Percentiles rank a stretch among this genome's conserved stretches.
These are phyloP conservation scores for Rhodomyrtus tomentosa DNA, from an alignment of 345 rosid species.

Conservation along the genomic window DNA sequence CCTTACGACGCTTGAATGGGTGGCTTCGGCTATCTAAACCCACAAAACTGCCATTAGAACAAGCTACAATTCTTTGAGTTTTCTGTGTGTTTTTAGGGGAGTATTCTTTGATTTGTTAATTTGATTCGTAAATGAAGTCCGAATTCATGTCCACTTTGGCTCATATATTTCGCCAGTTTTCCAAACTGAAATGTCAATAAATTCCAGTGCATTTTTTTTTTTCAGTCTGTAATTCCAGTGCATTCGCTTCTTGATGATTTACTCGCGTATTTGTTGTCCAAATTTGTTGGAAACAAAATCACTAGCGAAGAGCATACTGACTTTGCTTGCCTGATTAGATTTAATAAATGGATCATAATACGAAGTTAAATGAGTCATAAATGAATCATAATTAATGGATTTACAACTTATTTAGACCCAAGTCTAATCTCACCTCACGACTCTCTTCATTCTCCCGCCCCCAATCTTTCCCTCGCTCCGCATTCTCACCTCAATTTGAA, in stretches of 20 bases:
- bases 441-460: too few relatives aligned
- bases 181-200: not conserved
- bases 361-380: too few relatives aligned
- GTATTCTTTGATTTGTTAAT: not conserved
- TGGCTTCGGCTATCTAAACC: not conserved
- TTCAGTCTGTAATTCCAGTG: not conserved
- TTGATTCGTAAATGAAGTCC: not conserved
- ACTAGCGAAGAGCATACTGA: not conserved
- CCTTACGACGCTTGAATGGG: constrained; percentile 34
- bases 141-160: not conserved
- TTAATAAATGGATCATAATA: too few relatives aligned
- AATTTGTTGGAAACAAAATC: not conserved
- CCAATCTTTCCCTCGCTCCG: not conserved
- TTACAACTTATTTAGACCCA: too few relatives aligned
- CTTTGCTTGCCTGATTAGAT: too few relatives aligned
- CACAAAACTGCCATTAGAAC: not conserved
- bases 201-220: not conserved
- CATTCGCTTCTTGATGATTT: not conserved
- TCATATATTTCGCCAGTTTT: not conserved
- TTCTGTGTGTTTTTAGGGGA: not conserved
- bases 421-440: too few relatives aligned
- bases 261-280: not conserved
- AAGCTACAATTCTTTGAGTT: not conserved
- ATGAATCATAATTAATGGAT: too few relatives aligned
- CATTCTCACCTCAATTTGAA: not conserved